A percentile compares a stretch with the other conserved stretches of the same genome.
Conservation (phyloP, 2,329 filamentous ascomycete genomes). For the Periglandula ipomoeae region DNA sequence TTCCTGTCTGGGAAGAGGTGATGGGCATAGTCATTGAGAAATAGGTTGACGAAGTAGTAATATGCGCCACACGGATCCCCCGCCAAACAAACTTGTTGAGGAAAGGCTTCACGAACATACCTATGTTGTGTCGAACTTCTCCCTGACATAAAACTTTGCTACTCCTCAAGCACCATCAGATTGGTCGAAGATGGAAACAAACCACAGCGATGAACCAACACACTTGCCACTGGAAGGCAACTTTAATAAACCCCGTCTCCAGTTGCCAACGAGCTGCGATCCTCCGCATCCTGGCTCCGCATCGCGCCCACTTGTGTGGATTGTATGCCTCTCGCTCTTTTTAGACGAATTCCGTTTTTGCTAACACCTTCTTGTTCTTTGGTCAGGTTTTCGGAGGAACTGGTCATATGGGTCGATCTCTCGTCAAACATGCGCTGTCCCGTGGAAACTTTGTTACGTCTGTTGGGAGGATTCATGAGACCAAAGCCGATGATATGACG, state of each 20-base stretch:
- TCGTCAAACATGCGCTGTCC: slow-evolving; percentile 72
- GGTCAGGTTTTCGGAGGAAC: slow-evolving; percentile 81
- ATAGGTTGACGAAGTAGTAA: no score
- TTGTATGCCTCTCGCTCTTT: slow-evolving; percentile 33
- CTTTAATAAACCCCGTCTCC: slow-evolving; percentile 24
- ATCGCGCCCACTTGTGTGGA: slow-evolving; percentile 73
- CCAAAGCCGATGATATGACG: slow-evolving; percentile 61
- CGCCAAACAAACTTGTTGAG: no score
- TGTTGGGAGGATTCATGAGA: slow-evolving; percentile 76
- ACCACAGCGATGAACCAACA: slow-evolving; percentile 4
- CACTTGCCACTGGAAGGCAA: slow-evolving; percentile 11
- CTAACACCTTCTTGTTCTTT: slow-evolving; percentile 5
- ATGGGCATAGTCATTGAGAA: no score
- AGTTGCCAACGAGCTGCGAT: slow-evolving; percentile 74
- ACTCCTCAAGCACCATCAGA: no score
- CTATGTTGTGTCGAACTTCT: no score
- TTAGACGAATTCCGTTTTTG: not conserved
- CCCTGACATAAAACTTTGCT: no score
- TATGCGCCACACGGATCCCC: no score
- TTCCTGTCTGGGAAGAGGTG: no score
- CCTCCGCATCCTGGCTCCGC: slow-evolving; percentile 66
- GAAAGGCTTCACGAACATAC: no score
- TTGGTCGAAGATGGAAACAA: slow-evolving; percentile 5
- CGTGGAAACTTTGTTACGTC: slow-evolving; percentile 79
- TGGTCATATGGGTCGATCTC: slow-evolving; percentile 90